Conservation (phyloP, 768 basidiomycete species). For the Cystofilobasidium capitatum region DNA sequence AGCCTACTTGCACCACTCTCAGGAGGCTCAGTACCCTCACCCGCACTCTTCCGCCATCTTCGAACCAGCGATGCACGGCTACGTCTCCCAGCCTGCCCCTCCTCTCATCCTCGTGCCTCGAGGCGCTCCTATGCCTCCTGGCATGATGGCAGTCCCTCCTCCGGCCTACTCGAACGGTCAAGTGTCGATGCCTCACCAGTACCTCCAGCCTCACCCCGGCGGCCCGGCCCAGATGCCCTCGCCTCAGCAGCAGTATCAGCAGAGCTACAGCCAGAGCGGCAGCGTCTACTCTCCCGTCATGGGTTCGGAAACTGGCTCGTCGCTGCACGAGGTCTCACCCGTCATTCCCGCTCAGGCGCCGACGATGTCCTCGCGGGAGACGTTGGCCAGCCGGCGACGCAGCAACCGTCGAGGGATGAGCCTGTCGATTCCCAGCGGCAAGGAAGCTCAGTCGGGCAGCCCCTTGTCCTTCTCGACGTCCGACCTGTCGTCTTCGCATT, state of each 20-base stretch:
- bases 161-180: no score
- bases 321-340: not conserved
- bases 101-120: not conserved
- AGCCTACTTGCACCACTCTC: no score
- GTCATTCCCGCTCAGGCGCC: not conserved
- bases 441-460: not conserved
- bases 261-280: not conserved
- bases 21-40: no score
- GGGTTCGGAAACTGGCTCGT: not conserved
- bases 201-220: not conserved
- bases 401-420: not conserved
- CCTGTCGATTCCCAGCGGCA: not conserved
- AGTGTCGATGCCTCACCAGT: no score
- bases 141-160: not conserved
- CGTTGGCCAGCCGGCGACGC: not conserved
- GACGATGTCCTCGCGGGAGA: not conserved
- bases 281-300: conserved; percentile 1
- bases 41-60: no score
- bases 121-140: not conserved
- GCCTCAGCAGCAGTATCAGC: not conserved
- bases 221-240: not conserved
- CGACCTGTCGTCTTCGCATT: not conserved
- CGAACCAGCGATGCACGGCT: not conserved
- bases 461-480: not conserved
- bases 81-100: not conserved